These are phyloP conservation scores for Baudoinia panamericana DNA, from an alignment of 495 filamentous ascomycete genomes.

Conservation along the genomic window DNA sequence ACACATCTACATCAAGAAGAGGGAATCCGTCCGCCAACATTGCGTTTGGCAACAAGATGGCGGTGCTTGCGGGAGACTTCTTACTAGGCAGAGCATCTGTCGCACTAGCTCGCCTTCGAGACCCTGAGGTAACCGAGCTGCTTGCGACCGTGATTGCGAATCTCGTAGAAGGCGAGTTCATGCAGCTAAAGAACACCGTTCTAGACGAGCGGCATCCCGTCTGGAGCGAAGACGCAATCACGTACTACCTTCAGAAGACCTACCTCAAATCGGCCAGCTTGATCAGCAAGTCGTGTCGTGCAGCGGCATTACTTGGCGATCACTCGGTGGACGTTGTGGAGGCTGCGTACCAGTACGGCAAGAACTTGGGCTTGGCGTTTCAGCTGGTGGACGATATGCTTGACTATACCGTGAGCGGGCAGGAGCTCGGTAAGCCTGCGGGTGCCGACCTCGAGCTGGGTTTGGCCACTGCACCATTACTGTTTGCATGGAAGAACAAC, in stretches of 20 bases:
- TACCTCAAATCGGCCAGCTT: constrained; percentile 93
- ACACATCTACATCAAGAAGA: constrained; percentile 71
- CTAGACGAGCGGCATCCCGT: constrained; percentile 67
- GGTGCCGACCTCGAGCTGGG: constrained; percentile 90
- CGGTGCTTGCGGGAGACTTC: constrained; percentile 90
- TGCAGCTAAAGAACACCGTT: constrained; percentile 95
- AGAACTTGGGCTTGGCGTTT: constrained; percentile 86
- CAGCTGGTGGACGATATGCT: constrained; percentile 98
- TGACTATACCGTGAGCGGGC: constrained; percentile 77
- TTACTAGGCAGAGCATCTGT: constrained; percentile 86
- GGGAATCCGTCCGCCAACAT: constrained; percentile 78
- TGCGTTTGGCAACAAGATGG: constrained; percentile 97
- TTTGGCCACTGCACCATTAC: constrained; percentile 82
- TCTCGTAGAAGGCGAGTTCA: constrained; percentile 95
- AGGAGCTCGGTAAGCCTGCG: constrained; percentile 84
- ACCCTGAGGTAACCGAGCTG: constrained; percentile 88
- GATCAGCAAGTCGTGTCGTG: constrained; percentile 90
- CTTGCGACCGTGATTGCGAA: constrained; percentile 95
- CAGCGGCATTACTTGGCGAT: constrained; percentile 72
- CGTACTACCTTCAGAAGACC: constrained; percentile 97
- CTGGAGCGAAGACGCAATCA: constrained; percentile 74
- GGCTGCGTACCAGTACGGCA: constrained; percentile 80
- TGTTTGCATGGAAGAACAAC: constrained; percentile 92
- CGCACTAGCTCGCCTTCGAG: constrained; percentile 74
- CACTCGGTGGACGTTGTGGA: constrained; percentile 68